Evolutionary conservation across 371 early-diverging fungal genomes (phyloP), one percentile per base, ranked within the genome.

Genomic region (Batkoa obscura): DNA sequence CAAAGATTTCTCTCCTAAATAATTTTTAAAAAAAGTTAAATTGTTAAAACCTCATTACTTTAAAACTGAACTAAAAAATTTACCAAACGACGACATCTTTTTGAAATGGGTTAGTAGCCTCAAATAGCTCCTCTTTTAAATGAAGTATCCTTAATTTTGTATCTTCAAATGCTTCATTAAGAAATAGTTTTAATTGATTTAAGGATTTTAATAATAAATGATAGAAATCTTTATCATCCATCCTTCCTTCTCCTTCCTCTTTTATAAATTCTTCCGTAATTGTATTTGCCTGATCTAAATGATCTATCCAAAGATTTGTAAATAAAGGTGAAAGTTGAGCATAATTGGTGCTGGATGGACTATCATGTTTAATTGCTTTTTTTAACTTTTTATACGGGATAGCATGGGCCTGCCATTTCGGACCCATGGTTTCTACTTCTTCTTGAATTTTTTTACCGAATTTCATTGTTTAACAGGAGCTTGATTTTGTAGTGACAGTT

Each of bases 331-430:
- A 13, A 5, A 6, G 4, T 45, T 23, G 6, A 23, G 12, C 5
- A 15, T 23, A 13, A 12, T 45, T 12, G 12, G 38, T 53, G 35
- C 53, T 41, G 39, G 39, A 15, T n/a, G 15, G 30, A 6, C 13
- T 39, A 15, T 53, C 53, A 12, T 53, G 17, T 34, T 55, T 55
- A 2, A 55, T 13, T 10, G 56, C 43, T 36, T 55, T 55, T 34
- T 55, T 55, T 9, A 55, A 35, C 8, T n/a, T 31, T n/a, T 55
- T 55, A n/a, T 55, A 55, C 12, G 56, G 56, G 37, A 55, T 55
- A 15, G 46, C 56, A 45, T 43, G 35, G 3, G 15, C 46, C 34
- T 55, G 56, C 56, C 56, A 55, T 35, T 55, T 47, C 32, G 43
- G 46, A 13, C 31, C 32, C 4, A 55, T 23, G 12, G 15, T 2